phyloP scores from a whole-genome alignment of 148 eudicot genomes.

The Cornus kousa region DNA sequence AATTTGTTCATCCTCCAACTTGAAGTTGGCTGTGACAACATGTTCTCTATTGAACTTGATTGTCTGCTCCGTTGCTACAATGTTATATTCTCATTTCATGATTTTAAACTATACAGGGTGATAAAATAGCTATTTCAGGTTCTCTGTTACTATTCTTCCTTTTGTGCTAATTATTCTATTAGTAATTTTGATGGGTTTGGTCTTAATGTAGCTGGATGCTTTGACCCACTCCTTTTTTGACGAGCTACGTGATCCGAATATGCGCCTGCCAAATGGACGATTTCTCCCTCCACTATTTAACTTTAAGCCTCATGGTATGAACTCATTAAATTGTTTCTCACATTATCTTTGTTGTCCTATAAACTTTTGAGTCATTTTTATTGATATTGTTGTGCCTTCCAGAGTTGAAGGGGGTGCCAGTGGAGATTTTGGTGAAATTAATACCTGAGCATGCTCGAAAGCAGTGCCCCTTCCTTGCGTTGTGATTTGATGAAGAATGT shows the following conservation, averaged over 20 bases:
- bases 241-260: constrained; percentile 55
- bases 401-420: constrained; percentile 57
- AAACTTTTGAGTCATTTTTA: not conserved
- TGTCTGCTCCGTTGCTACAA: no score
- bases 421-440: constrained; percentile 43
- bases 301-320: constrained; percentile 47
- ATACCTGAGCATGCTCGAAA: constrained; percentile 62
- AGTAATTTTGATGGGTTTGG: not conserved
- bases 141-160: not conserved
- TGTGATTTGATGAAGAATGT: constrained; percentile 24
- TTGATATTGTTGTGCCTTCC: not conserved
- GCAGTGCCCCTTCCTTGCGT: constrained; percentile 51
- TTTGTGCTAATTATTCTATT: not conserved
- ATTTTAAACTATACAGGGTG: not conserved
- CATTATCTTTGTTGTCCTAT: not conserved
- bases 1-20: not conserved
- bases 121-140: not conserved
- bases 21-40: no score
- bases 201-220: constrained; percentile 50
- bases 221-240: constrained; percentile 60
- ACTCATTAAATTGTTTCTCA: not conserved
- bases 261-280: constrained; percentile 66
- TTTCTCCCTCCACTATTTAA: constrained; percentile 58
- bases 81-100: not conserved
- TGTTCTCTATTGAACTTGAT: no score